These are phyloP conservation scores for Quercus agrifolia DNA, from an alignment of 306 rosid genomes.

Conservation along the genomic window DNA sequence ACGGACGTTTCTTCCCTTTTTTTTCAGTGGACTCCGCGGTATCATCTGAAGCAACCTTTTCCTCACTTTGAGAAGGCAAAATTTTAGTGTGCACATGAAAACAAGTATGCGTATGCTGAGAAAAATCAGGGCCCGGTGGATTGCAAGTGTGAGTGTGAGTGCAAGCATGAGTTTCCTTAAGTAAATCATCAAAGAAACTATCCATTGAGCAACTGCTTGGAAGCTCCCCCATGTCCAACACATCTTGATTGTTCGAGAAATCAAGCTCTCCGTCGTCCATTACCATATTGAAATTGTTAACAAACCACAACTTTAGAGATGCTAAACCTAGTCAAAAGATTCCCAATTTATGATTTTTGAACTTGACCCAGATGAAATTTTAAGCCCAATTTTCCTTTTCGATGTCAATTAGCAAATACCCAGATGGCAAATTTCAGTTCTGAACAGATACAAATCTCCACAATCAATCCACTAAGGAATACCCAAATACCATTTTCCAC, in stretches of 20 bases:
- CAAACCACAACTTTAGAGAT: neutral
- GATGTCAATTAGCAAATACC: slow-evolving; percentile 1
- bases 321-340: neutral
- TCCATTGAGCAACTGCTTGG: slow-evolving; percentile 81
- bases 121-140: slow-evolving; percentile 90
- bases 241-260: slow-evolving; percentile 58
- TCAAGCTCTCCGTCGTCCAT: slow-evolving; percentile 97
- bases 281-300: slow-evolving; percentile 1
- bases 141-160: slow-evolving; percentile 98
- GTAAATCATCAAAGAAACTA: slow-evolving; percentile 73
- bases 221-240: slow-evolving; percentile 63
- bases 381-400: neutral
- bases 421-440: neutral
- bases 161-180: slow-evolving; percentile 79
- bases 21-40: slow-evolving; percentile 77
- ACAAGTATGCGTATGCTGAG: slow-evolving; percentile 86
- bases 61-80: slow-evolving; percentile 62
- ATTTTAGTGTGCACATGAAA: slow-evolving; percentile 90
- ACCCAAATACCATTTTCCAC: neutral
- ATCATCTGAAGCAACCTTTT: slow-evolving; percentile 69
- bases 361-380: neutral
- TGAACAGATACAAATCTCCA: slow-evolving; percentile 1
- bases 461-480: neutral
- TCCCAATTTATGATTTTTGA: neutral
- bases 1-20: slow-evolving; percentile 65